A percentile compares a stretch with the other conserved stretches of the same genome.
phyloP scores from a whole-genome alignment of 2,329 filamentous ascomycete species.

The Septoria linicola region DNA sequence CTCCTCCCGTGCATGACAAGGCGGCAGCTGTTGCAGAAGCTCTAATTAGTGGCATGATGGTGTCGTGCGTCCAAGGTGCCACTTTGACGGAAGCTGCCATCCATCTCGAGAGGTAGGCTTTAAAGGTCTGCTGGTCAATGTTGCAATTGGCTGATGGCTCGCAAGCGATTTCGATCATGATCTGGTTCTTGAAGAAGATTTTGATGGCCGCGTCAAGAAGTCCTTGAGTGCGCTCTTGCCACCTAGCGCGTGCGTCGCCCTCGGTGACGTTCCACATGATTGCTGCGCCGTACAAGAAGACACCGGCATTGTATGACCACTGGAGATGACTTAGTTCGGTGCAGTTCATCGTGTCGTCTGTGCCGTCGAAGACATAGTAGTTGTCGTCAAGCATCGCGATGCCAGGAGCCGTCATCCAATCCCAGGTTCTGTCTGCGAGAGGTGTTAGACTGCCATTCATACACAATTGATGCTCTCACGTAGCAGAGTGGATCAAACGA shows the following conservation, averaged over 20 bases:
- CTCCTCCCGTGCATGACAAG: slow-evolving; percentile 50
- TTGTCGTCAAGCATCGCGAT: slow-evolving; percentile 55
- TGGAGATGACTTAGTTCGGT: slow-evolving; percentile 44
- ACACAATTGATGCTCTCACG: no score
- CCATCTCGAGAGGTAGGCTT: slow-evolving; percentile 52
- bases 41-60: slow-evolving; percentile 53
- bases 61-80: slow-evolving; percentile 55
- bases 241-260: slow-evolving; percentile 24
- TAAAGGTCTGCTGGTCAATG: slow-evolving; percentile 47
- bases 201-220: slow-evolving; percentile 31
- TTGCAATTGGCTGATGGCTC: slow-evolving; percentile 45
- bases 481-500: no score
- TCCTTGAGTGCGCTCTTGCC: slow-evolving; percentile 28
- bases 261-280: slow-evolving; percentile 47
- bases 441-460: no score
- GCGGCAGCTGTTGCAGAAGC: slow-evolving; percentile 57
- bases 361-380: slow-evolving; percentile 49
- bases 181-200: slow-evolving; percentile 42
- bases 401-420: slow-evolving; percentile 38
- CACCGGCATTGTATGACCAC: slow-evolving; percentile 50
- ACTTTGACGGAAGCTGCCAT: slow-evolving; percentile 58
- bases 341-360: slow-evolving; percentile 47
- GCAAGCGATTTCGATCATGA: slow-evolving; percentile 50
- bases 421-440: slow-evolving; percentile 30
- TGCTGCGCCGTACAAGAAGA: slow-evolving; percentile 48